Evolutionary conservation across 2,329 filamentous ascomycete genomes (phyloP).

Genomic region (Cylindrodendrum hubeiense): DNA sequence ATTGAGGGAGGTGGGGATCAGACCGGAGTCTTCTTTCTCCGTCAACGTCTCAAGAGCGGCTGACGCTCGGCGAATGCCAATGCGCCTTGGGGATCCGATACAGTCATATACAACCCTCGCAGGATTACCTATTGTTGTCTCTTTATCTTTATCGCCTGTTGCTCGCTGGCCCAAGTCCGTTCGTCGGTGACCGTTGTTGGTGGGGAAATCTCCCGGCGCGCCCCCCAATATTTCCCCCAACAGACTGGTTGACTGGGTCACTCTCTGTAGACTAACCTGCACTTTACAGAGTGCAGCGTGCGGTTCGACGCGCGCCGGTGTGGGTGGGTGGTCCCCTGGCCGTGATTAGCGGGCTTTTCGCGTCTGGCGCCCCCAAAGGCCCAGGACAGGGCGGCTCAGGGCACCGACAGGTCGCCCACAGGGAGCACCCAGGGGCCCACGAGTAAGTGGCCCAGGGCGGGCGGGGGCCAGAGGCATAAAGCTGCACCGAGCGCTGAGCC

Average conservation of each 20-base stretch:
- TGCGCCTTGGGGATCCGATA: background rate
- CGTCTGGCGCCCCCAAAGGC: background rate
- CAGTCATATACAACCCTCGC: background rate
- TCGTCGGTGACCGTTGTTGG: conserved; percentile 27
- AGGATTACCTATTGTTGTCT: background rate
- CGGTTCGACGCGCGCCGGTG: conserved; percentile 30
- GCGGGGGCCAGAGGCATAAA: conserved; percentile 44
- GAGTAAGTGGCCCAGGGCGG: conserved; percentile 21
- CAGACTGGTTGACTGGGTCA: conserved; percentile 40
- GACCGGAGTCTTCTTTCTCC: conserved; percentile 19
- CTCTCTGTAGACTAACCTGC: conserved; percentile 15
- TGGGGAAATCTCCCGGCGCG: conserved; percentile 28
- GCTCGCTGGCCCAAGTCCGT: background rate
- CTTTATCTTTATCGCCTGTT: conserved; percentile 4
- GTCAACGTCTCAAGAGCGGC: conserved; percentile 1
- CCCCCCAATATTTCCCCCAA: conserved; percentile 43
- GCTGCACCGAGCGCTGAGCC: conserved; percentile 41
- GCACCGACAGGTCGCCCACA: conserved; percentile 16
- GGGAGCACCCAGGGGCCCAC: conserved; percentile 1
- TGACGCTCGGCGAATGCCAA: conserved; percentile 9
- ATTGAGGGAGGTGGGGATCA: conserved; percentile 12
- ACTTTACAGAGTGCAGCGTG: background rate
- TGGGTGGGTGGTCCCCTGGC: conserved; percentile 9
- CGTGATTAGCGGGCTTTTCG: background rate
- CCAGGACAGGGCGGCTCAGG: conserved; percentile 16